A percentile compares a stretch with the other conserved stretches of the same genome.
Conservation (phyloP, 2,329 filamentous ascomycete genomes). For the Penicillium sp. region DNA sequence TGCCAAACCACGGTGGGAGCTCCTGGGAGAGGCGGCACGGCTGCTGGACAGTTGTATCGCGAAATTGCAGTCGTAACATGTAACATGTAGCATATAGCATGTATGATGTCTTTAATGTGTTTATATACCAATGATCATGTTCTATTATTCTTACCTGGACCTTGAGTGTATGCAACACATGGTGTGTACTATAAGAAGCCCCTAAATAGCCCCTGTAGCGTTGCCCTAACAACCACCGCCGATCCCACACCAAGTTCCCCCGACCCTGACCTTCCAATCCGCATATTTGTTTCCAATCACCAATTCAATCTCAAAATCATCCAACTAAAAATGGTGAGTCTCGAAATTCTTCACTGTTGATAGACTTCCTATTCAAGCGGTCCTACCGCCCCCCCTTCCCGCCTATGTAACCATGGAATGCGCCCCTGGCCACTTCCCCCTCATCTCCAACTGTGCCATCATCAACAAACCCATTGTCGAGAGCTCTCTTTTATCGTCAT, state of each 20-base stretch:
- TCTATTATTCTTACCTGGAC: not conserved
- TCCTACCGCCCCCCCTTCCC: not conserved
- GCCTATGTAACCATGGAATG: slow-evolving; percentile 4
- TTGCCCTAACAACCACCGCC: slow-evolving; percentile 26
- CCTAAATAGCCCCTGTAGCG: not conserved
- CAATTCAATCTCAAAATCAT: slow-evolving; percentile 3
- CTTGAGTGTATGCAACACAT: not conserved
- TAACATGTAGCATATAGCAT: not conserved
- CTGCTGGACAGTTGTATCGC: slow-evolving; percentile 78
- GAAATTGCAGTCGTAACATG: slow-evolving; percentile 45
- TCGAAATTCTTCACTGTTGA: slow-evolving; percentile 2
- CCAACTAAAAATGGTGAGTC: slow-evolving; percentile 8
- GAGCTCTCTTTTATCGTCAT: slow-evolving; percentile 8
- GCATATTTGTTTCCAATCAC: slow-evolving; percentile 10
- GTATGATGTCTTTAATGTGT: not conserved
- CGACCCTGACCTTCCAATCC: not conserved
- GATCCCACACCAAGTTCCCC: slow-evolving; percentile 15
- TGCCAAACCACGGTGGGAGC: slow-evolving; percentile 80
- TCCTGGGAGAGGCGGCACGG: slow-evolving; percentile 81
- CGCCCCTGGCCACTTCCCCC: not conserved
- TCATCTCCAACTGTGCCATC: slow-evolving; percentile 2
- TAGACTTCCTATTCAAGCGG: slow-evolving; percentile 3
- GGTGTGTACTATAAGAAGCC: not conserved
- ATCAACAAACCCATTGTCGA: not conserved
- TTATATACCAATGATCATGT: slow-evolving; percentile 7